Evolutionary conservation across 2,329 filamentous ascomycete species (phyloP).

Genomic region (Raffaelea albimanens): DNA sequence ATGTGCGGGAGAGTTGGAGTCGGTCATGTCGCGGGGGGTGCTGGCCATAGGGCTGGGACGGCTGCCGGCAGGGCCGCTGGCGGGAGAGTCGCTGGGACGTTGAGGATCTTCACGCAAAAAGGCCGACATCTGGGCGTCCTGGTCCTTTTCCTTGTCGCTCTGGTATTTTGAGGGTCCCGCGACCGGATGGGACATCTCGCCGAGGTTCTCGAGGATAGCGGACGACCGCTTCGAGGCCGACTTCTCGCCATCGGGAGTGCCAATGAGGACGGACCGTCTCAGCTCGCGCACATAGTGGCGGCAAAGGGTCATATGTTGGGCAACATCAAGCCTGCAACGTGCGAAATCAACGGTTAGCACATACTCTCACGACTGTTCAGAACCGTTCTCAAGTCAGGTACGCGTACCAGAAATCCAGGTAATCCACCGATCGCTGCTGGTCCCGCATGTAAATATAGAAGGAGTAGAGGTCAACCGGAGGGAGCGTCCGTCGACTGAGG

Average conservation of each 20-base stretch:
- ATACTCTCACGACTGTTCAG: slow-evolving; percentile 7
- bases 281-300: slow-evolving; percentile 95
- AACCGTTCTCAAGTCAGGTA: neutral
- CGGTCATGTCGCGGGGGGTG: slow-evolving; percentile 52
- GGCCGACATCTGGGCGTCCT: slow-evolving; percentile 84
- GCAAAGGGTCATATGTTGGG: slow-evolving; percentile 96
- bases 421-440: slow-evolving; percentile 94
- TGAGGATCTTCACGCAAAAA: slow-evolving; percentile 64
- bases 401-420: slow-evolving; percentile 90
- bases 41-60: slow-evolving; percentile 41
- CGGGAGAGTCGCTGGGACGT: slow-evolving; percentile 44
- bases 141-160: slow-evolving; percentile 63
- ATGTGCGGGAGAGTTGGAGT: slow-evolving; percentile 75
- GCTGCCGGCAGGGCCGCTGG: slow-evolving; percentile 25
- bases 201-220: slow-evolving; percentile 61
- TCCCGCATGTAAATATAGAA: slow-evolving; percentile 99
- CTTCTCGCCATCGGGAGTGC: slow-evolving; percentile 84
- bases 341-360: neutral
- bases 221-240: slow-evolving; percentile 74
- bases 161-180: slow-evolving; percentile 54
- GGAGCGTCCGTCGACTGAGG: slow-evolving; percentile 82
- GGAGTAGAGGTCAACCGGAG: slow-evolving; percentile 92
- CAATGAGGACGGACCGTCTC: slow-evolving; percentile 82
- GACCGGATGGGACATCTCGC: slow-evolving; percentile 53
- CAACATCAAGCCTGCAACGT: slow-evolving; percentile 80